Evolutionary conservation across 345 rosid species (phyloP).

Genomic region (Dimocarpus longan): DNA sequence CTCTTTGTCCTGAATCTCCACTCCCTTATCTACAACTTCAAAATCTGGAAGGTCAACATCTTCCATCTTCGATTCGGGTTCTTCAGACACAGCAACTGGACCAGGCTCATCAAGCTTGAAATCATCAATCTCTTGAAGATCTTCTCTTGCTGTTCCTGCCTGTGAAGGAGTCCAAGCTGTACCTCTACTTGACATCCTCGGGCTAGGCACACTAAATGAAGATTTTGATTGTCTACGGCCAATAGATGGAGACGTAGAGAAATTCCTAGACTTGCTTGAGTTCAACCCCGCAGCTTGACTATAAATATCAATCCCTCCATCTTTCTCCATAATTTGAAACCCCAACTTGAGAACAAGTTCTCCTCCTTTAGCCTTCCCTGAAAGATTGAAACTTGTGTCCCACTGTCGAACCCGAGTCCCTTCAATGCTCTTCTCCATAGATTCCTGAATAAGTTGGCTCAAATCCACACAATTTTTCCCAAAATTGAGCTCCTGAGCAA

Average conservation of each 20-base stretch:
- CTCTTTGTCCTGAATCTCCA: constrained; percentile 69
- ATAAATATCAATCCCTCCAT: constrained; percentile 85
- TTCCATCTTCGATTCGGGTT: constrained; percentile 49
- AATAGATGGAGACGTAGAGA: constrained; percentile 44
- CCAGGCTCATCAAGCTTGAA: constrained; percentile 85
- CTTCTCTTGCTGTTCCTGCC: constrained; percentile 29
- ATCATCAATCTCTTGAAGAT: constrained; percentile 80
- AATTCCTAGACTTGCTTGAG: constrained; percentile 39
- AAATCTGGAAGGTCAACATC: constrained; percentile 74
- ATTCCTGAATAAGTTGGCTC: constrained; percentile 70
- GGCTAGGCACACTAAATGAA: constrained; percentile 90
- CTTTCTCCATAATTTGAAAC: constrained; percentile 95
- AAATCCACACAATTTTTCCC: constrained; percentile 72
- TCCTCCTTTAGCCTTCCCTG: constrained; percentile 94
- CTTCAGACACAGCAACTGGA: constrained; percentile 42
- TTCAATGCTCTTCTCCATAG: constrained; percentile 70
- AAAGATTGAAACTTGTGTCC: constrained; percentile 71
- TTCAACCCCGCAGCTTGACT: constrained; percentile 59
- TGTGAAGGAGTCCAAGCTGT: constrained; percentile 69
- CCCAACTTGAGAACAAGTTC: constrained; percentile 77
- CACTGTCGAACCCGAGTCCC: constrained; percentile 89
- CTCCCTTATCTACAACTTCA: constrained; percentile 87
- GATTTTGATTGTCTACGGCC: constrained; percentile 80
- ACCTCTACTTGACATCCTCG: constrained; percentile 61
- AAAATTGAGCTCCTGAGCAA: constrained; percentile 82